Conservation (phyloP, 768 basidiomycete genomes). For the Boletellus emodensis region DNA sequence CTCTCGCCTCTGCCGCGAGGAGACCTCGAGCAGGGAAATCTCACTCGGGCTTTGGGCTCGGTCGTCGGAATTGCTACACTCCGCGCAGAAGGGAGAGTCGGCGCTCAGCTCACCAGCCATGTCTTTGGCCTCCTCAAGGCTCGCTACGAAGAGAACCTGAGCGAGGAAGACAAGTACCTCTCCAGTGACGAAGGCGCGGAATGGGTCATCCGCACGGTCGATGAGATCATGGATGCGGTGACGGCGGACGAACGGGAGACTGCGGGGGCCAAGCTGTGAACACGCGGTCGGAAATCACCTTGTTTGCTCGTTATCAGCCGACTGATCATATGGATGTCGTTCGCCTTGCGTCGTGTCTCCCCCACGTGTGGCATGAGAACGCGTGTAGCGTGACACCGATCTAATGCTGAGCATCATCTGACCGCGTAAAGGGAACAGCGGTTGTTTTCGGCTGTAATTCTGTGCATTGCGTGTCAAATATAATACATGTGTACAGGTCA, state of each 20-base stretch:
- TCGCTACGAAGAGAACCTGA: constrained; percentile 53
- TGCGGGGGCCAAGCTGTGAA: constrained; percentile 61
- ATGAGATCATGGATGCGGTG: constrained; percentile 75
- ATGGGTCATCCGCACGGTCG: constrained; percentile 83
- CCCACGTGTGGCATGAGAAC: constrained; percentile 31
- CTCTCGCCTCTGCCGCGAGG: constrained; percentile 70
- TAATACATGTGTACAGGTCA: constrained; percentile 30
- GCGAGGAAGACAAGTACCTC: constrained; percentile 74
- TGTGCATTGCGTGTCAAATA: constrained; percentile 28
- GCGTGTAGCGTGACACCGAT: constrained; percentile 25
- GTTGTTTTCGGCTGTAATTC: constrained; percentile 20
- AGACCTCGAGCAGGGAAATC: constrained; percentile 71
- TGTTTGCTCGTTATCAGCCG: constrained; percentile 29
- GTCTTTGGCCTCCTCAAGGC: constrained; percentile 89
- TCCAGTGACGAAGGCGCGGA: constrained; percentile 82
- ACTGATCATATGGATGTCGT: constrained; percentile 25
- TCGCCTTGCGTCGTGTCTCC: constrained; percentile 28
- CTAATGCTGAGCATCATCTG: constrained; percentile 13
- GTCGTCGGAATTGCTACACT: constrained; percentile 83
- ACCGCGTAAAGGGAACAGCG: constrained; percentile 18
- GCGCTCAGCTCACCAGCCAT: constrained; percentile 84
- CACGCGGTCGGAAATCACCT: constrained; percentile 19
- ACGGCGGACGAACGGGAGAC: constrained; percentile 39
- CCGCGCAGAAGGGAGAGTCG: constrained; percentile 80
- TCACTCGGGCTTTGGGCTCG: constrained; percentile 81